Base-by-base conservation (phyloP, 2,329 filamentous ascomycete genomes). In the Coniochaeta pulveracea region DNA sequence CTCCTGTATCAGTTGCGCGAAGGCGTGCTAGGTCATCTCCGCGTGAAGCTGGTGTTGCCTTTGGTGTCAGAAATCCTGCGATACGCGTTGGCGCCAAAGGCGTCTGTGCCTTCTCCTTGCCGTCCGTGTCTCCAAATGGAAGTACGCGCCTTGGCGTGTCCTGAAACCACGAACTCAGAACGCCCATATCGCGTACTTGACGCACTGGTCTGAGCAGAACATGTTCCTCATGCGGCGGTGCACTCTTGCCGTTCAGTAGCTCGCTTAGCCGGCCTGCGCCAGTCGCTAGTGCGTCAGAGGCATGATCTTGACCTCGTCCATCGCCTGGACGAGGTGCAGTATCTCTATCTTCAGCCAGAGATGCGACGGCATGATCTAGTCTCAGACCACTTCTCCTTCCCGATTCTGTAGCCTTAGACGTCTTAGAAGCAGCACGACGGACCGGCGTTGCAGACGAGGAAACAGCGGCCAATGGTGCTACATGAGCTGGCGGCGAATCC, bases 61-160 rank as follows among this genome's bases (percentile, higher is more conserved):
- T 22, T 10, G 33, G 16, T 10, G 27, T 19, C 21, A 36, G 37
- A 16, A 12, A 34, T 6, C 28, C 28, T 31, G 18, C 28, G 6
- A 10, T 15, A n/a, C n/a, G n/a, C 19, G 10, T 31, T 8, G 18
- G 15, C 17, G 19, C 11, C 28, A 15, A 10, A 3, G 28, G 19
- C n/a, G 18, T 22, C 9, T 5, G n/a, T 34, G 19, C 16, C 6
- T 31, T 15, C 3, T 25, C 21, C 22, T 26, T 35, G 9, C 19
- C 16, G 16, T 29, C 18, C 4, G 14, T 34, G 31, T 53, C 57
- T 5, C 45, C 51, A 27, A 60, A 65, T 1, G 63, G 61, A 15
- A 66, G 50, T 24, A 56, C 51, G 37, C 63, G 58, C 24, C 48
- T 54, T 18, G 56, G 57, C 10, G 62, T 55, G 11, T 46, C 34